Evolutionary conservation across 2,329 filamentous ascomycete species (phyloP).

Genomic region (Arthroderma sp.): DNA sequence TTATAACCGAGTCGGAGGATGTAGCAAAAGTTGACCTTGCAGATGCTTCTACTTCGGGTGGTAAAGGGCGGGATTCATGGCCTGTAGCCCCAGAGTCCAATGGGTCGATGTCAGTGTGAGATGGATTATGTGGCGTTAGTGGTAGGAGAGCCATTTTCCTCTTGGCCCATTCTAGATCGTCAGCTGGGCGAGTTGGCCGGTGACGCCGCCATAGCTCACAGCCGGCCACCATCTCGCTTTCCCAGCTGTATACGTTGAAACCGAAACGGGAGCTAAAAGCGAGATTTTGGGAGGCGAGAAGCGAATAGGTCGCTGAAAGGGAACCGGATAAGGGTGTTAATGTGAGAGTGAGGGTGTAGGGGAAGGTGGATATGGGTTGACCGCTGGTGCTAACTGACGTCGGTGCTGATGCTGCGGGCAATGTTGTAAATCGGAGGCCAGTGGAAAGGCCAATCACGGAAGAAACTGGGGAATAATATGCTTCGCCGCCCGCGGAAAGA

Average conservation of each 20-base stretch:
- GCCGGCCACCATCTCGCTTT: conserved; percentile 83
- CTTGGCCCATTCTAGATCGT: conserved; percentile 33
- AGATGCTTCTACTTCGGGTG: conserved; percentile 9
- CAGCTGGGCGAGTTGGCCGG: conserved; percentile 14
- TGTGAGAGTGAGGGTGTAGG: conserved; percentile 84
- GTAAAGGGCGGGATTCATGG: no score
- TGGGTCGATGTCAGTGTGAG: not conserved
- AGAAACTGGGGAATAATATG: conserved; percentile 91
- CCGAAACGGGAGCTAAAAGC: conserved; percentile 83
- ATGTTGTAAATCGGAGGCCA: conserved; percentile 76
- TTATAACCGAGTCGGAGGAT: conserved; percentile 70
- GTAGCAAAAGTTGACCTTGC: conserved; percentile 36
- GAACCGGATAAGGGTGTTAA: conserved; percentile 91
- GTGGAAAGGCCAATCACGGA: conserved; percentile 87
- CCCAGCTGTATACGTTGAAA: conserved; percentile 97
- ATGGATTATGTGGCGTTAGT: not conserved
- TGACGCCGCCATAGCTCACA: conserved; percentile 77
- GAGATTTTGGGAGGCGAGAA: conserved; percentile 70
- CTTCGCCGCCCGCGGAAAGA: conserved; percentile 80
- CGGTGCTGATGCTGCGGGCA: conserved; percentile 41
- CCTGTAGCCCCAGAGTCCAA: no score
- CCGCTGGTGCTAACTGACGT: conserved; percentile 12
- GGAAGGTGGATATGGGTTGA: conserved; percentile 54
- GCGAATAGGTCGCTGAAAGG: conserved; percentile 79
- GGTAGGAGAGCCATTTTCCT: conserved; percentile 21